A percentile compares a stretch with the other conserved stretches of the same genome.
Evolutionary conservation across 768 basidiomycete species (phyloP).

Genomic region (Macrolepiota albuminosa): DNA sequence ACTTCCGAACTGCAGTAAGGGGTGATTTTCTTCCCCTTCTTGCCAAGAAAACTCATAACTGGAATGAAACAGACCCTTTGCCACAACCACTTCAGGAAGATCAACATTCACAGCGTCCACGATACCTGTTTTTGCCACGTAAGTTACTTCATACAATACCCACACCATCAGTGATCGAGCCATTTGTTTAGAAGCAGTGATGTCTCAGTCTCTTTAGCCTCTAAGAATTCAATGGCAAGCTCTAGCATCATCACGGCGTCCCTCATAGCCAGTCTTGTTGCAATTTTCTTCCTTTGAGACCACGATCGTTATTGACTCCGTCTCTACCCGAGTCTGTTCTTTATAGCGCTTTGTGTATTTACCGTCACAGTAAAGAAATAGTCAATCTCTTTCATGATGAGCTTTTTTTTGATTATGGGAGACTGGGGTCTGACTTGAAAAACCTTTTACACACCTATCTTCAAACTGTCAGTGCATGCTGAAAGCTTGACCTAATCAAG

Average conservation of each 20-base stretch:
- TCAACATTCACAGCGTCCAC: background rate
- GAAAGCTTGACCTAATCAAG: too few species aligned
- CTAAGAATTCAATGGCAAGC: background rate
- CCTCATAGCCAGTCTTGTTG: background rate
- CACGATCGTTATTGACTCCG: too few species aligned
- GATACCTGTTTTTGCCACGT: background rate
- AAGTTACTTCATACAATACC: background rate
- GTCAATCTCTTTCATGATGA: too few species aligned
- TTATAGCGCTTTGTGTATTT: too few species aligned
- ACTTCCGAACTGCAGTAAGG: background rate
- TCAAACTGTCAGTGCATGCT: too few species aligned
- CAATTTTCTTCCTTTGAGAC: background rate
- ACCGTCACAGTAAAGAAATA: too few species aligned
- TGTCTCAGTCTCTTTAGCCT: background rate
- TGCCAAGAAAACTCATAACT: background rate
- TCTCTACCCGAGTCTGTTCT: too few species aligned
- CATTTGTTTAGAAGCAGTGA: background rate
- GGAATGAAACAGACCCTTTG: background rate
- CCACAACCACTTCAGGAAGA: background rate
- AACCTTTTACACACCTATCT: too few species aligned
- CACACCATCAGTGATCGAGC: background rate
- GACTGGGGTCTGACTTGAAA: too few species aligned
- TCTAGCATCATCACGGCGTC: background rate
- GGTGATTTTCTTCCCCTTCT: too few species aligned
- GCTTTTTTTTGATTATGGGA: too few species aligned